phyloP scores from a whole-genome alignment of 495 filamentous ascomycete genomes.

The Pyrenula aspistea region DNA sequence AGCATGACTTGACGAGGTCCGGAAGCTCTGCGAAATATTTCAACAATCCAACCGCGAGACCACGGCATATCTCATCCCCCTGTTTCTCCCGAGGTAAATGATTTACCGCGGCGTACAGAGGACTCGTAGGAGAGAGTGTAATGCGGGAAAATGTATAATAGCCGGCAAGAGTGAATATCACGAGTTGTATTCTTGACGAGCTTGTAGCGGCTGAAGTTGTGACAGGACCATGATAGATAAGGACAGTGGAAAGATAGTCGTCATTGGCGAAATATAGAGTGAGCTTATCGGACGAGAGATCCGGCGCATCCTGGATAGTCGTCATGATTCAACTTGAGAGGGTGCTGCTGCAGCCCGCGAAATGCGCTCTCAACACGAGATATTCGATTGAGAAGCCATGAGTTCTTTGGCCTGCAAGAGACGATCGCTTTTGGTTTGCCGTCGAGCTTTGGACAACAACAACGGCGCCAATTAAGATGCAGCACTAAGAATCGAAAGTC shows the following conservation, averaged over 20 bases:
- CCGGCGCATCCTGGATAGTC: conserved; percentile 8
- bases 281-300: conserved; percentile 62
- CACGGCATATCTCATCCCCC: conserved; percentile 81
- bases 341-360: too few species aligned
- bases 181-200: conserved; percentile 83
- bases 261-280: conserved; percentile 74
- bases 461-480: too few species aligned
- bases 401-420: too few species aligned
- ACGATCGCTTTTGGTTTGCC: too few species aligned
- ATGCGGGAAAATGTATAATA: conserved; percentile 80
- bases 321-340: too few species aligned
- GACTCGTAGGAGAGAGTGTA: conserved; percentile 84
- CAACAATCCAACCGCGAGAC: conserved; percentile 77
- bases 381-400: too few species aligned
- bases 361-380: too few species aligned
- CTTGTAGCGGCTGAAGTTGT: conserved; percentile 72
- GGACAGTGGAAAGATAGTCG: conserved; percentile 58
- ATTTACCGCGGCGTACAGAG: conserved; percentile 85
- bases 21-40: conserved; percentile 90
- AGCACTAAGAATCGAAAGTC: too few species aligned
- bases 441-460: too few species aligned
- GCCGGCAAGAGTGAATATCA: conserved; percentile 80
- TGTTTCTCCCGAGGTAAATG: conserved; percentile 88
- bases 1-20: conserved; percentile 53
- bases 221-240: conserved; percentile 78